Percentiles rank a stretch among this genome's conserved stretches.
phyloP scores from a whole-genome alignment of 257 asterid species.

The Avicennia marina region DNA sequence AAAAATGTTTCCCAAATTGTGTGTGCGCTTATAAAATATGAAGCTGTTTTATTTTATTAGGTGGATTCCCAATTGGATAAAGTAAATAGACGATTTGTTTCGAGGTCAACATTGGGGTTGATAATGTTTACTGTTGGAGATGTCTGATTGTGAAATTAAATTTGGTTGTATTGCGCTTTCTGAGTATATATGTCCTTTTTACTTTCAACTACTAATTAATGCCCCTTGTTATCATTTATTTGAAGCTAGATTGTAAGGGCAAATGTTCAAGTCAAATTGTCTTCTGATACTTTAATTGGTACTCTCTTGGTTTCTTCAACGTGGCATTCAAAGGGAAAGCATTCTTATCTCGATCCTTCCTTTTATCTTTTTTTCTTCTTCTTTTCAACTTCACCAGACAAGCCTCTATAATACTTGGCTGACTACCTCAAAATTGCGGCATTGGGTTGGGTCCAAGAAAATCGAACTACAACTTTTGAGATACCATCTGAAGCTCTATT shows the following conservation, averaged over 20 bases:
- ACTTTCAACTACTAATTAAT: background rate
- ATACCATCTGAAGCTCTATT: constrained; percentile 57
- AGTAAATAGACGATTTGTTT: background rate
- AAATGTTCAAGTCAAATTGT: too few relatives aligned
- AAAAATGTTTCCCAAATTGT: too few relatives aligned
- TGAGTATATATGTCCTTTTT: background rate
- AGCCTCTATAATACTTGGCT: constrained; percentile 70
- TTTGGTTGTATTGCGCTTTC: background rate
- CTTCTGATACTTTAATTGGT: background rate
- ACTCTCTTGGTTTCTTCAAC: background rate
- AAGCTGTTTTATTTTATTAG: too few relatives aligned
- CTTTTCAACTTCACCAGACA: constrained; percentile 44
- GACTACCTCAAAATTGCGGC: constrained; percentile 56
- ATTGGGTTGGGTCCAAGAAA: constrained; percentile 53
- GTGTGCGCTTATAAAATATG: too few relatives aligned
- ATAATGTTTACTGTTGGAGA: background rate
- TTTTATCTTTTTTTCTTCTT: background rate
- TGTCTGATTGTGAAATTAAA: background rate
- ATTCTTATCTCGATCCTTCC: constrained; percentile 15
- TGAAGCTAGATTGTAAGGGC: background rate
- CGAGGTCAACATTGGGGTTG: too few relatives aligned
- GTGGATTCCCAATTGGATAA: too few relatives aligned
- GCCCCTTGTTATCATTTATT: background rate
- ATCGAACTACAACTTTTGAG: constrained; percentile 50
- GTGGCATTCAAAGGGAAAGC: background rate